phyloP scores from a whole-genome alignment of 2,329 filamentous ascomycete genomes.

The Microsporum canis region DNA sequence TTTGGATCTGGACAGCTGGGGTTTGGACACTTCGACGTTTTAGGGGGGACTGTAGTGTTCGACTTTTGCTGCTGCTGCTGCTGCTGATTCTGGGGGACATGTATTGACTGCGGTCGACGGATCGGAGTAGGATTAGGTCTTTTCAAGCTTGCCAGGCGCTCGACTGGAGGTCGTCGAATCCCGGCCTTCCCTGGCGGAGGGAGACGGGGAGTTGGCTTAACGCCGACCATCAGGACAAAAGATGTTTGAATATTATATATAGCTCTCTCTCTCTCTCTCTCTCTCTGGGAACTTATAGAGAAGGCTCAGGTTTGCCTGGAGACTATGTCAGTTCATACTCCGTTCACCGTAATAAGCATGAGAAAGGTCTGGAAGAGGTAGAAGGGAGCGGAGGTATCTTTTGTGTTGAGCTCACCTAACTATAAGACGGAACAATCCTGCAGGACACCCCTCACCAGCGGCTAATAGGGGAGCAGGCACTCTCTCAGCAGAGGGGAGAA shows the following conservation, averaged over 20 bases:
- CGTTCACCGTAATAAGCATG: neutral
- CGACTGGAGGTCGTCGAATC: constrained; percentile 24
- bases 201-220: constrained; percentile 12
- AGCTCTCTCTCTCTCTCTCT: too few relatives aligned
- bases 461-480: neutral
- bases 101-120: constrained; percentile 23
- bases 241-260: neutral
- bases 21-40: constrained; percentile 35
- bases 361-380: neutral
- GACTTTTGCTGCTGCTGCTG: constrained; percentile 16
- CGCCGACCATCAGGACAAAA: constrained; percentile 8
- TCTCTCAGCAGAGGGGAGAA: neutral
- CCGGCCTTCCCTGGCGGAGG: constrained; percentile 21
- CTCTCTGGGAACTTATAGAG: neutral
- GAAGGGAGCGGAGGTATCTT: neutral
- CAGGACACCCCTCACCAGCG: neutral
- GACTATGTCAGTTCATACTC: neutral
- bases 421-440: neutral
- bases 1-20: constrained; percentile 36
- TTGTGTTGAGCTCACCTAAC: neutral
- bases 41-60: constrained; percentile 19
- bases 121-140: constrained; percentile 29
- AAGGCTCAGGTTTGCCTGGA: neutral
- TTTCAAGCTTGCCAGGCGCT: constrained; percentile 32
- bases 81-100: constrained; percentile 14